Conservation (phyloP, 1,284 basidiomycete genomes). For the Tylopilus orsonianus region DNA sequence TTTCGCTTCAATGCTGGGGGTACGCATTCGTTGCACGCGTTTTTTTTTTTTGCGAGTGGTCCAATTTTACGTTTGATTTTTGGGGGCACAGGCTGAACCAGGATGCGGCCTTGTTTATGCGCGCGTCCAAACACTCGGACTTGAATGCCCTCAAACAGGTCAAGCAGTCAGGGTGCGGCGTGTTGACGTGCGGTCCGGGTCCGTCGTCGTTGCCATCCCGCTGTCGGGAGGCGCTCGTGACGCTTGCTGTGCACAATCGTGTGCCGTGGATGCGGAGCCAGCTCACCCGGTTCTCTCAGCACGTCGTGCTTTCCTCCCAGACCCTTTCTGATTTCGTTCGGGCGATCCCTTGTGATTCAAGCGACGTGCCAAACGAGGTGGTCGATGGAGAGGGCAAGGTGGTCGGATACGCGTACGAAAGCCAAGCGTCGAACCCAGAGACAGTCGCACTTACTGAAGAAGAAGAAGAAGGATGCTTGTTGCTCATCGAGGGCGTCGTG, state of each 20-base stretch:
- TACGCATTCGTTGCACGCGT: constrained; percentile 31
- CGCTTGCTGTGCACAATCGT: constrained; percentile 58
- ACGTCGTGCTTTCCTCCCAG: constrained; percentile 67
- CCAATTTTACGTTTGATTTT: not conserved
- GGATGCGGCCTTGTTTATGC: constrained; percentile 59
- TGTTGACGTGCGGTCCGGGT: constrained; percentile 18
- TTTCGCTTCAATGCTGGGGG: constrained; percentile 61
- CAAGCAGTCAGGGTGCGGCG: constrained; percentile 28
- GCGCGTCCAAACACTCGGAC: constrained; percentile 63
- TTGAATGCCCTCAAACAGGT: constrained; percentile 54
- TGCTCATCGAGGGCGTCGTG: constrained; percentile 58
- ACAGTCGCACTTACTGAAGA: constrained; percentile 6
- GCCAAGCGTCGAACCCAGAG: constrained; percentile 18
- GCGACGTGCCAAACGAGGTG: constrained; percentile 48
- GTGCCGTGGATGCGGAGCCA: constrained; percentile 60
- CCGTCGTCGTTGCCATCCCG: not conserved
- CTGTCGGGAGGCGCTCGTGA: constrained; percentile 49
- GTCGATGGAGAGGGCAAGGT: constrained; percentile 35
- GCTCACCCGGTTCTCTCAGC: constrained; percentile 63
- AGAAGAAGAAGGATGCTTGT: constrained; percentile 39
- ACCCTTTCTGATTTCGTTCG: constrained; percentile 65
- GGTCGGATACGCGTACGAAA: constrained; percentile 35
- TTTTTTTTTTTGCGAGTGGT: not conserved
- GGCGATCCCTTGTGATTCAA: constrained; percentile 62
- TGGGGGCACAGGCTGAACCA: constrained; percentile 46